Conservation (phyloP, 805 yeast genomes). For the Cephaloascus albidus region DNA sequence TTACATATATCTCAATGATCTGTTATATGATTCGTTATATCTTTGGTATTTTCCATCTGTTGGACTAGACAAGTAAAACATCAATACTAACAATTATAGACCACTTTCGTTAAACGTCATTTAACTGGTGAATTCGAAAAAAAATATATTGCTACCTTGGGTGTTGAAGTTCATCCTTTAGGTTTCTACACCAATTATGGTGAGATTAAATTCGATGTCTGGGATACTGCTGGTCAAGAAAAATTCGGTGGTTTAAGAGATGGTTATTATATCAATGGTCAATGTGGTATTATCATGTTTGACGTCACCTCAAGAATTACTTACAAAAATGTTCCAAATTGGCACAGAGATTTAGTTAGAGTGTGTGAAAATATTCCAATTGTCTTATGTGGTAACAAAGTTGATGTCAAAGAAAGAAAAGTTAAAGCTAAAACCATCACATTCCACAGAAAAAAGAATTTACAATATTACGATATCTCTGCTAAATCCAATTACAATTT, state of each 20-base stretch:
- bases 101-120: constrained; percentile 99
- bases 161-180: constrained; percentile 99
- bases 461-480: constrained; percentile 98
- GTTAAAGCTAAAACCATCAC: constrained; percentile 99
- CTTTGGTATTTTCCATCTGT: background rate
- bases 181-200: constrained; percentile 98
- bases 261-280: constrained; percentile 99
- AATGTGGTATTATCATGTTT: constrained; percentile 99
- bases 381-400: constrained; percentile 98
- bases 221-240: constrained; percentile 99
- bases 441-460: constrained; percentile 99
- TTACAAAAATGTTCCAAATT: constrained; percentile 99
- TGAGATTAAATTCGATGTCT: constrained; percentile 96
- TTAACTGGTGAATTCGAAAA: constrained; percentile 99
- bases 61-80: no score
- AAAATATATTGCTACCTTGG: constrained; percentile 97
- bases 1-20: constrained; percentile 5
- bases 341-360: constrained; percentile 99
- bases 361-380: constrained; percentile 99
- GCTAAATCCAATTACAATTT: constrained; percentile 99
- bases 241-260: constrained; percentile 99
- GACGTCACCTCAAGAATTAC: constrained; percentile 99
- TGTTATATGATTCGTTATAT: background rate
- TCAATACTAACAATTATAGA: constrained; percentile 26
- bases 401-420: constrained; percentile 98